phyloP scores from a whole-genome alignment of 352 stramenopile genomes.

The Globisporangium middletonii region DNA sequence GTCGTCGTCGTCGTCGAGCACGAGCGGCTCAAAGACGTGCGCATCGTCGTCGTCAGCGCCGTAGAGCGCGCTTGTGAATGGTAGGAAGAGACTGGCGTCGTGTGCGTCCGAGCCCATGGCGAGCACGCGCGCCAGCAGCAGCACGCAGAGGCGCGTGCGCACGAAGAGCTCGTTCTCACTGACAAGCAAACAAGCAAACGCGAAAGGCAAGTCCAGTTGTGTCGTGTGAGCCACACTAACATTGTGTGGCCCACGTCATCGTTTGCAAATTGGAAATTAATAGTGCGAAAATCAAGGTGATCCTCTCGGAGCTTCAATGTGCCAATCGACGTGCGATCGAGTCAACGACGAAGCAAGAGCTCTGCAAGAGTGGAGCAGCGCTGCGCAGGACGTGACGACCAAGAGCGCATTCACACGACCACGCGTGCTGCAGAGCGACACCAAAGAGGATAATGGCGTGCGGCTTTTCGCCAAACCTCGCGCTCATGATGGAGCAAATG shows the following conservation, averaged over 20 bases:
- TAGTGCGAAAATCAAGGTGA: neutral
- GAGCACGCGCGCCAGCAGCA: neutral
- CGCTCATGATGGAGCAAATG: constrained; percentile 62
- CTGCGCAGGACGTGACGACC: neutral
- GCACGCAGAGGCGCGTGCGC: no score
- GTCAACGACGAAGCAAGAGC: neutral
- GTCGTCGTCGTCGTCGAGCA: neutral
- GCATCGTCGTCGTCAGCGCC: neutral
- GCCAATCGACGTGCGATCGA: no score
- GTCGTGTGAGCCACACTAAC: neutral
- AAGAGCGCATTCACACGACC: neutral
- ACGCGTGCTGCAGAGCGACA: neutral
- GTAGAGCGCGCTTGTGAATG: neutral
- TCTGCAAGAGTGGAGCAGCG: neutral
- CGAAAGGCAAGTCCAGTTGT: no score
- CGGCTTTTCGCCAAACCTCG: constrained; percentile 57
- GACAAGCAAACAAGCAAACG: no score
- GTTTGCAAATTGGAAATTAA: no score
- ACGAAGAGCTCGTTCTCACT: no score
- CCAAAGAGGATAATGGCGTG: constrained; percentile 36
- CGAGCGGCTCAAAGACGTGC: neutral
- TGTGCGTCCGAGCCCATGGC: constrained; percentile 1
- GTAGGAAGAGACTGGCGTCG: neutral
- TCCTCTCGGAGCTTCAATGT: no score
- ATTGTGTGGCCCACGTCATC: neutral